Percentiles rank a stretch among this genome's conserved stretches.
Evolutionary conservation across 1,284 basidiomycete species (phyloP).

Genomic region (Ceratorhiza oryzae-sativae): DNA sequence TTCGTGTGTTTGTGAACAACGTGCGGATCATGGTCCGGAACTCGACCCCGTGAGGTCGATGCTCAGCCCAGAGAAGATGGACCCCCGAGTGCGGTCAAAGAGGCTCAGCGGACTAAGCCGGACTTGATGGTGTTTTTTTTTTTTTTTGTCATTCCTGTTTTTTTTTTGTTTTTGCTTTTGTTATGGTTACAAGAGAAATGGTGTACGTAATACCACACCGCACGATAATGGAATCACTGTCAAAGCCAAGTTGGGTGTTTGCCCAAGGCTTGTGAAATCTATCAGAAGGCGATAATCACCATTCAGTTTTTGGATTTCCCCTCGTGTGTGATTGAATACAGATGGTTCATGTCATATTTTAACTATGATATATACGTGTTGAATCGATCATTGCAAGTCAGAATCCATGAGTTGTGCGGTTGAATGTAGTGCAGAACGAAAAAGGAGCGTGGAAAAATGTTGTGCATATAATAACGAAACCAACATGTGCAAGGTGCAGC

Average conservation of each 20-base stretch:
- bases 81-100: neutral
- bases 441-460: neutral
- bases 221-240: no score
- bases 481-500: constrained; percentile 9
- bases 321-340: neutral
- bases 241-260: no score
- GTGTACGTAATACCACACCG: no score
- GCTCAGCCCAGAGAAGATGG: neutral
- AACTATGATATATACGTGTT: constrained; percentile 30
- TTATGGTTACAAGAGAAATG: no score
- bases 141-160: no score
- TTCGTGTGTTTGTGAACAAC: constrained; percentile 57
- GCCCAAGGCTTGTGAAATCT: no score
- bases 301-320: no score
- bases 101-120: neutral
- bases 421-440: neutral
- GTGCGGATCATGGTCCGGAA: constrained; percentile 57
- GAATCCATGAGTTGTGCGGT: constrained; percentile 9
- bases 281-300: no score
- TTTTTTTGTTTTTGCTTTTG: no score
- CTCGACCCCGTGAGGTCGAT: constrained; percentile 14
- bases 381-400: constrained; percentile 6
- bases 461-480: neutral
- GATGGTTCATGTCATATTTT: constrained; percentile 19
- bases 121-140: neutral